phyloP scores from a whole-genome alignment of 371 early-diverging fungal species.

The Aphelidium insulamus region DNA sequence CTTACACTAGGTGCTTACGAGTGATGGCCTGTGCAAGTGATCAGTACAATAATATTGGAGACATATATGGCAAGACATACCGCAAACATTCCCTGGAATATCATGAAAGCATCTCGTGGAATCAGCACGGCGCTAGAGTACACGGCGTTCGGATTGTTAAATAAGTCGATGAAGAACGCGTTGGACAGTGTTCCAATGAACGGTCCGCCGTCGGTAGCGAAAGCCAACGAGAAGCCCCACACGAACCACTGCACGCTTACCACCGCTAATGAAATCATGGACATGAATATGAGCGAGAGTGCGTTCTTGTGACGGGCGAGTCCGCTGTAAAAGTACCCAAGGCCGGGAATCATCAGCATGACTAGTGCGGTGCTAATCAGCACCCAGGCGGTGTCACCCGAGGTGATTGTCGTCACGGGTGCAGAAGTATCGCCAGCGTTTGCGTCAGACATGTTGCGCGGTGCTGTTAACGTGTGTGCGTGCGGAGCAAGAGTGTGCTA shows the following conservation, averaged over 20 bases:
- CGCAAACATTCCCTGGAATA: constrained; percentile 65
- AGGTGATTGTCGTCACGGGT: constrained; percentile 4
- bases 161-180: constrained; percentile 35
- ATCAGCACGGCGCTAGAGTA: constrained; percentile 27
- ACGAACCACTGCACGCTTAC: constrained; percentile 70
- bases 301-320: constrained; percentile 65
- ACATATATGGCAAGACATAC: constrained; percentile 2
- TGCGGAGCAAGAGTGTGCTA: no score
- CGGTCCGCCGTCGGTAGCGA: constrained; percentile 31
- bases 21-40: background rate
- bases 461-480: no score
- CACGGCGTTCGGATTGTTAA: constrained; percentile 23
- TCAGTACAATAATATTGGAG: background rate
- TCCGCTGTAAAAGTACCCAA: constrained; percentile 77
- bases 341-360: constrained; percentile 63
- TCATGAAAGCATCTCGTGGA: constrained; percentile 40
- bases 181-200: constrained; percentile 62
- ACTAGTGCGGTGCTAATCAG: constrained; percentile 46
- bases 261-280: constrained; percentile 38
- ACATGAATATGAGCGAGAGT: constrained; percentile 46
- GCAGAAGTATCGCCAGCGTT: background rate
- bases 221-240: constrained; percentile 71
- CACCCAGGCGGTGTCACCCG: constrained; percentile 48
- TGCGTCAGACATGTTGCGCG: no score
- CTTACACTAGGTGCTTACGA: background rate